Percentiles rank a stretch among this genome's conserved stretches.
phyloP scores from a whole-genome alignment of 2,329 filamentous ascomycete genomes.

The Fusarium nisikadoi region DNA sequence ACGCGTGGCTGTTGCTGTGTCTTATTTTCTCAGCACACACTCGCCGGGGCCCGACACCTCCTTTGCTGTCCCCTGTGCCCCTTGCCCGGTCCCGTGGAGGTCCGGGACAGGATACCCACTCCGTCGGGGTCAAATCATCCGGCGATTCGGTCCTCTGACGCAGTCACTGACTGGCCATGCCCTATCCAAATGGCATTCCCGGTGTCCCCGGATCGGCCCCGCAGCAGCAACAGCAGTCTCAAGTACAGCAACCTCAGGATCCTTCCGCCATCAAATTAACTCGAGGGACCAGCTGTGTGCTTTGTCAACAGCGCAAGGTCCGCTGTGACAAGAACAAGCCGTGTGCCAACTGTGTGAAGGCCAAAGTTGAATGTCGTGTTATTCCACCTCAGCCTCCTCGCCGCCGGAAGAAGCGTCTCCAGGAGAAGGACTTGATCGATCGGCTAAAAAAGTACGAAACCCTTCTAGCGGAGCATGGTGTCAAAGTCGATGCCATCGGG shows the following conservation, averaged over 20 bases:
- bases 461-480: conserved; percentile 71
- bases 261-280: conserved; percentile 64
- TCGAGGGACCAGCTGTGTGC: conserved; percentile 71
- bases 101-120: conserved; percentile 26
- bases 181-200: conserved; percentile 37
- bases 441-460: conserved; percentile 76
- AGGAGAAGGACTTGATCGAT: conserved; percentile 76
- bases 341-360: conserved; percentile 75
- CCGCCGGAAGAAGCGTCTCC: conserved; percentile 70
- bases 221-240: conserved; percentile 38
- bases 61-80: background rate
- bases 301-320: conserved; percentile 81
- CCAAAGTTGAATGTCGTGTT: conserved; percentile 69
- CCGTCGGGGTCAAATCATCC: conserved; percentile 7
- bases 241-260: conserved; percentile 48
- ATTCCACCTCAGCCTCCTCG: conserved; percentile 67
- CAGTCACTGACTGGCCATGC: conserved; percentile 26
- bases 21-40: conserved; percentile 7
- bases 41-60: conserved; percentile 8
- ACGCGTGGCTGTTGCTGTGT: conserved; percentile 1
- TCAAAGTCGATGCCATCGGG: conserved; percentile 75
- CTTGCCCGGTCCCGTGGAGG: background rate
- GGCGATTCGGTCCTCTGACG: background rate
- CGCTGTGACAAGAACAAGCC: conserved; percentile 79
- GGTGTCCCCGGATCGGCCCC: conserved; percentile 35